Evolutionary conservation across 1,284 basidiomycete species (phyloP).

Genomic region (Cutaneotrichosporon mucoides): DNA sequence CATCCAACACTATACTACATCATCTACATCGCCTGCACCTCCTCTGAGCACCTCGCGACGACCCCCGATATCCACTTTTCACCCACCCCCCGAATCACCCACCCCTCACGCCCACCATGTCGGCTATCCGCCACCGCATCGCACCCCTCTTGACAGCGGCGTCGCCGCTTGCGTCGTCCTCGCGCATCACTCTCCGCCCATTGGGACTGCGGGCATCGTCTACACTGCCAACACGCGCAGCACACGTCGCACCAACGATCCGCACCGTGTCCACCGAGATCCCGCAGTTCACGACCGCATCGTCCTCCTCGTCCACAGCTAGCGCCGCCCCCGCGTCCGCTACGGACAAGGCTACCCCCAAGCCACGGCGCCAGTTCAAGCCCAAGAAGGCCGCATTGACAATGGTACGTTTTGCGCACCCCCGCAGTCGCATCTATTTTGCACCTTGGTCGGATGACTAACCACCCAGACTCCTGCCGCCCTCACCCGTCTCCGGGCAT

Average conservation of each 20-base stretch:
- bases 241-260: slow-evolving; percentile 10
- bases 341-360: slow-evolving; percentile 8
- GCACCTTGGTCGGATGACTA: neutral
- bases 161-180: slow-evolving; percentile 4
- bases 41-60: no score
- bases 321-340: neutral
- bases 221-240: slow-evolving; percentile 9
- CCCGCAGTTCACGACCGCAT: slow-evolving; percentile 7
- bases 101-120: neutral
- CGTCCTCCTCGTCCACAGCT: neutral
- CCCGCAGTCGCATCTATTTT: no score
- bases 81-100: no score
- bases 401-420: slow-evolving; percentile 57
- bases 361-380: slow-evolving; percentile 51
- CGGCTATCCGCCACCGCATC: slow-evolving; percentile 7
- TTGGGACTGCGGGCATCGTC: slow-evolving; percentile 5
- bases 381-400: slow-evolving; percentile 76
- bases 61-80: no score
- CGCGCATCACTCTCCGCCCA: neutral
- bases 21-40: no score
- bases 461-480: slow-evolving; percentile 70
- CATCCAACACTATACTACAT: no score
- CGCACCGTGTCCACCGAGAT: slow-evolving; percentile 13
- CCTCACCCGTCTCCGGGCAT: slow-evolving; percentile 63
- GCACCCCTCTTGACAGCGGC: neutral